Conservation (phyloP, 1,139 yeast species). For the Meyerozyma carpophila region DNA sequence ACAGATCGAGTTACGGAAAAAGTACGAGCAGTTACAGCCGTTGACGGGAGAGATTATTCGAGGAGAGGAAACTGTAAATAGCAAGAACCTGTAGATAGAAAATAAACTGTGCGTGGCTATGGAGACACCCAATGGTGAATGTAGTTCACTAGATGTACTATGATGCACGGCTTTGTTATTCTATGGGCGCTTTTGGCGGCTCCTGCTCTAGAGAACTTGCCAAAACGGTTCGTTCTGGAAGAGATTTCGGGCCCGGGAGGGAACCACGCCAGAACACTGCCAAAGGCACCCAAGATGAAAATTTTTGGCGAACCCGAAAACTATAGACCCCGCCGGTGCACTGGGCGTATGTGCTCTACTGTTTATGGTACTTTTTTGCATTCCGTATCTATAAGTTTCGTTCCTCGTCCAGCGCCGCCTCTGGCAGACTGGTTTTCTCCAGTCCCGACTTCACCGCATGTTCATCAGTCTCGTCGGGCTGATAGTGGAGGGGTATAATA, state of each 20-base stretch:
- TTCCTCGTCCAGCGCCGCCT: not conserved
- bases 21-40: slow-evolving; percentile 65
- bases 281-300: slow-evolving; percentile 4
- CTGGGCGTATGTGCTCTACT: not conserved
- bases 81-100: slow-evolving; percentile 1
- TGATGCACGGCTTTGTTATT: slow-evolving; percentile 34
- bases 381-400: not conserved
- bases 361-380: not conserved
- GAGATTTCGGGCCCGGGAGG: slow-evolving; percentile 28
- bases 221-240: slow-evolving; percentile 41
- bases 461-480: not conserved
- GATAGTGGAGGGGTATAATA: not conserved
- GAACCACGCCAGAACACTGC: slow-evolving; percentile 7
- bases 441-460: not conserved
- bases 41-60: slow-evolving; percentile 37
- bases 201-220: slow-evolving; percentile 36
- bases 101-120: slow-evolving; percentile 40
- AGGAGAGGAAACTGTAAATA: slow-evolving; percentile 19
- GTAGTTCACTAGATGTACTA: slow-evolving; percentile 40
- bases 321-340: not conserved
- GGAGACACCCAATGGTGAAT: slow-evolving; percentile 44
- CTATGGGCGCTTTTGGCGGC: slow-evolving; percentile 11
- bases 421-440: not conserved
- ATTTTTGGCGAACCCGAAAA: not conserved
- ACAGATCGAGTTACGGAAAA: slow-evolving; percentile 61